Evolutionary conservation across 257 asterid species (phyloP).

Genomic region (Thymus mandschuricus): DNA sequence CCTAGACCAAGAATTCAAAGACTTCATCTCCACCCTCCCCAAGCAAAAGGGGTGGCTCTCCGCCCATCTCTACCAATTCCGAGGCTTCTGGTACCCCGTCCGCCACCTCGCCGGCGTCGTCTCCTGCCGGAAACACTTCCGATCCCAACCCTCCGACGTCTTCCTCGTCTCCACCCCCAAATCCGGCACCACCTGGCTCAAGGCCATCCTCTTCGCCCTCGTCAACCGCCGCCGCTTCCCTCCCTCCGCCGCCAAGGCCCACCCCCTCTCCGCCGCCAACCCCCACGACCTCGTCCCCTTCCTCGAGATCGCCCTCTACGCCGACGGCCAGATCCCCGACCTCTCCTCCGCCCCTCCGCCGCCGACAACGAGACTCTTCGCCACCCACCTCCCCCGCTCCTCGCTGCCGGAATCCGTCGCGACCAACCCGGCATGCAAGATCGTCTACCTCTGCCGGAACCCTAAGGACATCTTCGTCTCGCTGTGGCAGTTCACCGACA

Average conservation of each 20-base stretch:
- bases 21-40: conserved; percentile 43
- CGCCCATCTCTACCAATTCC: conserved; percentile 42
- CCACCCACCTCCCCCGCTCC: conserved; percentile 41
- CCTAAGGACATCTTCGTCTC: conserved; percentile 60
- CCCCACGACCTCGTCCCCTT: conserved; percentile 46
- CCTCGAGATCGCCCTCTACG: conserved; percentile 41
- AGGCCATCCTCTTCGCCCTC: conserved; percentile 47
- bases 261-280: conserved; percentile 32
- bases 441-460: conserved; percentile 57
- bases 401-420: conserved; percentile 41
- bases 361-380: conserved; percentile 35
- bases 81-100: conserved; percentile 51
- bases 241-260: neutral
- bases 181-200: conserved; percentile 64
- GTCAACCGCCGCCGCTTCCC: conserved; percentile 38
- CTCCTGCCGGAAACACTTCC: conserved; percentile 45
- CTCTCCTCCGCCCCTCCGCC: conserved; percentile 15
- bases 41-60: conserved; percentile 46
- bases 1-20: conserved; percentile 27
- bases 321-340: conserved; percentile 40
- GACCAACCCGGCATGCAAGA: conserved; percentile 29
- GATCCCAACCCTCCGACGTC: conserved; percentile 36
- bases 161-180: conserved; percentile 57
- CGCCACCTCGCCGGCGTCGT: conserved; percentile 40
- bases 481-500: conserved; percentile 53